A percentile compares a stretch with the other conserved stretches of the same genome.
Conservation (phyloP, 2,329 filamentous ascomycete species). For the Ceratocystis huliohia region DNA sequence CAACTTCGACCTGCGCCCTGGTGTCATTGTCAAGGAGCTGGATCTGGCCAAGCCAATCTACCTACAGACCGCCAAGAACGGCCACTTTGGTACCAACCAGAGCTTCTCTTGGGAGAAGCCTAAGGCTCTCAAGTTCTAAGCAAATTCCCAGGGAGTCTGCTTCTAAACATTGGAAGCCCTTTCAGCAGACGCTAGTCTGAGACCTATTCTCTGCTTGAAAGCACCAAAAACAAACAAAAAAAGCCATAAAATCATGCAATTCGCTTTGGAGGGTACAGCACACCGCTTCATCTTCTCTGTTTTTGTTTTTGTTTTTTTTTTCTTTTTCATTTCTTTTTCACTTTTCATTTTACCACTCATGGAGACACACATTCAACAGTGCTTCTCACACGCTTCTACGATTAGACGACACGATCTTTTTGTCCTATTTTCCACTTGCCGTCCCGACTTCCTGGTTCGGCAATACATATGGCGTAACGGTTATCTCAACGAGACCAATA, state of each 20-base stretch:
- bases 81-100: slow-evolving; percentile 97
- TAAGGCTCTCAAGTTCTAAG: slow-evolving; percentile 84
- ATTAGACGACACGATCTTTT: slow-evolving; percentile 30
- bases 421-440: slow-evolving; percentile 29
- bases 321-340: slow-evolving; percentile 16
- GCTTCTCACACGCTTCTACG: slow-evolving; percentile 26
- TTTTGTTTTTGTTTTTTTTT: slow-evolving; percentile 20
- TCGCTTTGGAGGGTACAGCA: slow-evolving; percentile 20
- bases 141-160: slow-evolving; percentile 15
- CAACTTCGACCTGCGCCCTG: slow-evolving; percentile 96
- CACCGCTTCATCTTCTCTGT: slow-evolving; percentile 21
- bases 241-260: slow-evolving; percentile 9
- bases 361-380: slow-evolving; percentile 33
- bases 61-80: slow-evolving; percentile 97
- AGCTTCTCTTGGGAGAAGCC: slow-evolving; percentile 97
- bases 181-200: not conserved
- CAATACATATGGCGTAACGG: slow-evolving; percentile 30
- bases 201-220: slow-evolving; percentile 5
- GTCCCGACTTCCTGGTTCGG: not conserved
- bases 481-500: slow-evolving; percentile 35
- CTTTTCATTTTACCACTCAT: slow-evolving; percentile 21
- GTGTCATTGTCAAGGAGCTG: slow-evolving; percentile 97
- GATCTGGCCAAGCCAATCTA: slow-evolving; percentile 94
- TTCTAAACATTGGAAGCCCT: not conserved
- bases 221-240: slow-evolving; percentile 12